Percentiles rank a stretch among this genome's conserved stretches.
These are phyloP conservation scores for Ceraceosorus guamensis DNA, from an alignment of 1,284 basidiomycete genomes.

Conservation along the genomic window DNA sequence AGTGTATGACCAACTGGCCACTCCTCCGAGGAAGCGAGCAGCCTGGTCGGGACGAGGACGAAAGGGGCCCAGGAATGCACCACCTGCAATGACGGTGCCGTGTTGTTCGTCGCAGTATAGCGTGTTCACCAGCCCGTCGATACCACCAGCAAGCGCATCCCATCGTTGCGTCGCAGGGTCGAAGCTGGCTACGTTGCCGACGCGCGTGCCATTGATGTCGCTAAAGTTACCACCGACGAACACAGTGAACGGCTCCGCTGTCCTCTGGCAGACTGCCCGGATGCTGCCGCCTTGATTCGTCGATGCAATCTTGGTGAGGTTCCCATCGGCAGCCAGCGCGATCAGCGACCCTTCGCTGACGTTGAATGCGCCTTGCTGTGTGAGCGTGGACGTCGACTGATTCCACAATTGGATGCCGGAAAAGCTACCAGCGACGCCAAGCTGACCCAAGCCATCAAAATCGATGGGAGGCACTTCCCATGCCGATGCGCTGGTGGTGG, in stretches of 20 bases:
- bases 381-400: conserved; percentile 22
- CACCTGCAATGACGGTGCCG: conserved; percentile 75
- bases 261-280: conserved; percentile 41
- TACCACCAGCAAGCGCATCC: conserved; percentile 24
- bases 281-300: conserved; percentile 46
- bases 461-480: conserved; percentile 34
- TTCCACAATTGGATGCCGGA: conserved; percentile 34
- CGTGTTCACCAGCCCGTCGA: conserved; percentile 63
- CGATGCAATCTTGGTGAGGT: conserved; percentile 33
- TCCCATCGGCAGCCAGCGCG: conserved; percentile 34
- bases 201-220: conserved; percentile 29
- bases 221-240: conserved; percentile 48
- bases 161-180: conserved; percentile 20
- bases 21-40: conserved; percentile 55
- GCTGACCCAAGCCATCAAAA: conserved; percentile 37
- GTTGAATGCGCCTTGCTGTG: conserved; percentile 25
- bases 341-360: conserved; percentile 32
- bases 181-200: conserved; percentile 38
- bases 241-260: conserved; percentile 23
- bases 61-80: conserved; percentile 58
- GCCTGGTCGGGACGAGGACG: conserved; percentile 12
- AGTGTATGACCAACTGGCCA: conserved; percentile 70
- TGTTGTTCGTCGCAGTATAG: conserved; percentile 72
- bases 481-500: not conserved
- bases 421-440: conserved; percentile 39